These are phyloP conservation scores for Cercospora sp. DNA, from an alignment of 2,329 filamentous ascomycete species.

Conservation along the genomic window DNA sequence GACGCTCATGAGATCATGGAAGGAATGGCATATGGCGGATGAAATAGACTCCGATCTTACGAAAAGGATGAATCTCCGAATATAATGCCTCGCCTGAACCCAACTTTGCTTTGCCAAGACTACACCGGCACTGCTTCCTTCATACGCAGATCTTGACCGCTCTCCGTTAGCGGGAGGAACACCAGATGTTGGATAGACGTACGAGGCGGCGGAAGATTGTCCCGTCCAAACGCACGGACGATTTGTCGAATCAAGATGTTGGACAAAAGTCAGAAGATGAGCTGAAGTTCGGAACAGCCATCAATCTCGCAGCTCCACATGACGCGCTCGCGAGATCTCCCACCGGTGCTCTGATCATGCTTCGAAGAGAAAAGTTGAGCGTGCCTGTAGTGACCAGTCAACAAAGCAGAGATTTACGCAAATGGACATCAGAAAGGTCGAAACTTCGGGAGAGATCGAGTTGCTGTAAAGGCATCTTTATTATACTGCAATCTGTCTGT, in stretches of 20 bases:
- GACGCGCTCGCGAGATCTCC: background rate
- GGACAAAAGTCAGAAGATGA: too few relatives aligned
- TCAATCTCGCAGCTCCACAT: background rate
- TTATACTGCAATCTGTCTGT: background rate
- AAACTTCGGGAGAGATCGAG: background rate
- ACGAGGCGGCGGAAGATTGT: background rate
- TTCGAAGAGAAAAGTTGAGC: background rate
- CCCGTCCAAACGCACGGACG: background rate
- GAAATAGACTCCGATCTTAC: background rate
- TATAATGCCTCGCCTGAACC: background rate
- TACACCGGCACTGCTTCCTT: background rate
- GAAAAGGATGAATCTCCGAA: background rate
- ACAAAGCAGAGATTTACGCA: background rate
- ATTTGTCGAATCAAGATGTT: too few relatives aligned
- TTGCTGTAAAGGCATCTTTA: background rate
- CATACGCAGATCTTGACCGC: background rate
- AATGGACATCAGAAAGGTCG: background rate
- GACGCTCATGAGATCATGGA: slow-evolving; percentile 11
- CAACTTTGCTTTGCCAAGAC: background rate
- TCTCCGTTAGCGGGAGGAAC: background rate
- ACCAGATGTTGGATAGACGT: background rate
- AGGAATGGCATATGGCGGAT: slow-evolving; percentile 11
- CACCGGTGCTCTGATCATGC: background rate
- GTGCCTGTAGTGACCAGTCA: background rate
- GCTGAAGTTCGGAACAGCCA: too few relatives aligned